Percentiles rank a stretch among this genome's conserved stretches.
phyloP scores from a whole-genome alignment of 192 early-diverging fungal genomes.

The Mortierella claussenii region DNA sequence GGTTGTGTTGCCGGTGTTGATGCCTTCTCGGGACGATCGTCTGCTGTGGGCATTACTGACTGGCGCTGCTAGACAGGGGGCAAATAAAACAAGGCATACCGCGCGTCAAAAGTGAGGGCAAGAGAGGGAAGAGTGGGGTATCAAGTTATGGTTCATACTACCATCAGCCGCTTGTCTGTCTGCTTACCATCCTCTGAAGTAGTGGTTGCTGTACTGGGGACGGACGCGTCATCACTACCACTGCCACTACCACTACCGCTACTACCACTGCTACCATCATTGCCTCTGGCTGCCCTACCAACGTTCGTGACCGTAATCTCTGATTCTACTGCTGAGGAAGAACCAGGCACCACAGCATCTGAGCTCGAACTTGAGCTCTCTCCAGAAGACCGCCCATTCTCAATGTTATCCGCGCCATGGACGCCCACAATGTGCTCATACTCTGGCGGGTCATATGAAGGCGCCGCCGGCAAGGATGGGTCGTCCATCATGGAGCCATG shows the following conservation, averaged over 20 bases:
- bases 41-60: conserved; percentile 9
- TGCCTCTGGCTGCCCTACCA: too few species aligned
- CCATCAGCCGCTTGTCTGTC: not conserved
- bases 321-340: not conserved
- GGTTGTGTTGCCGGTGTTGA: too few species aligned
- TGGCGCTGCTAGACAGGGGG: too few species aligned
- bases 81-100: too few species aligned
- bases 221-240: not conserved
- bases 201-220: not conserved
- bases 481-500: conserved; percentile 7
- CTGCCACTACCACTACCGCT: not conserved
- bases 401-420: too few species aligned
- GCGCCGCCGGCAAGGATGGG: conserved; percentile 32
- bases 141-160: not conserved
- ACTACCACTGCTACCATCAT: too few species aligned
- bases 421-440: conserved; percentile 26
- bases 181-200: conserved; percentile 19
- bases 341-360: not conserved
- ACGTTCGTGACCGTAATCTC: not conserved
- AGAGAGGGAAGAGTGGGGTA: not conserved
- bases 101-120: too few species aligned
- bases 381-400: conserved; percentile 13
- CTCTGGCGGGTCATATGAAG: conserved; percentile 45
- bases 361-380: conserved; percentile 9
- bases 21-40: conserved; percentile 16